These are phyloP conservation scores for Xerocomellus dryophilus DNA, from an alignment of 768 basidiomycete species.

Conservation along the genomic window DNA sequence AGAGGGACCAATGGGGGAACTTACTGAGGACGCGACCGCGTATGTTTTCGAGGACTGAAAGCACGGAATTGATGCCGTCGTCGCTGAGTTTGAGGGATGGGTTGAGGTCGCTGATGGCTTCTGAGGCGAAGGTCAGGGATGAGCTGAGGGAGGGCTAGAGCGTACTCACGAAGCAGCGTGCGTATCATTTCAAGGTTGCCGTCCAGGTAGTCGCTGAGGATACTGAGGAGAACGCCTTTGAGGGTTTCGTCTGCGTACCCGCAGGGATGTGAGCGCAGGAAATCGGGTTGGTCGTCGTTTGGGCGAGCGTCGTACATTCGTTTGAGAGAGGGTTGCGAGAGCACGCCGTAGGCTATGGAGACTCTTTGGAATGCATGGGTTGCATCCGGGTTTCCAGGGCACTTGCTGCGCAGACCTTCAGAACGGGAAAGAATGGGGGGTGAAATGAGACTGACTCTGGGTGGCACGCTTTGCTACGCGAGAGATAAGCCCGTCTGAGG, in stretches of 20 bases:
- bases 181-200: constrained; percentile 86
- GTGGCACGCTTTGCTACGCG: constrained; percentile 72
- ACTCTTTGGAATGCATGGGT: constrained; percentile 87
- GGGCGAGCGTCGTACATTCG: constrained; percentile 65
- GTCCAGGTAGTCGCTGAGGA: constrained; percentile 79
- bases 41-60: constrained; percentile 63
- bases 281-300: constrained; percentile 41
- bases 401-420: constrained; percentile 57
- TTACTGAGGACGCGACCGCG: constrained; percentile 73
- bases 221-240: constrained; percentile 64
- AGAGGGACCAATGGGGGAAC: not conserved
- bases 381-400: constrained; percentile 67
- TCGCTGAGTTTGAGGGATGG: constrained; percentile 74
- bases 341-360: constrained; percentile 76
- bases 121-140: constrained; percentile 35
- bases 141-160: too few relatives aligned
- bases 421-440: not conserved
- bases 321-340: constrained; percentile 68
- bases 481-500: constrained; percentile 73
- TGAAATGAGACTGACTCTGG: constrained; percentile 66
- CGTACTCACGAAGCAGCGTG: constrained; percentile 61
- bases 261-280: constrained; percentile 50
- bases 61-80: constrained; percentile 75
- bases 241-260: constrained; percentile 78
- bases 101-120: constrained; percentile 75